Base-by-base conservation (phyloP, 2,329 filamentous ascomycete genomes). In the Xylaria sp. region DNA sequence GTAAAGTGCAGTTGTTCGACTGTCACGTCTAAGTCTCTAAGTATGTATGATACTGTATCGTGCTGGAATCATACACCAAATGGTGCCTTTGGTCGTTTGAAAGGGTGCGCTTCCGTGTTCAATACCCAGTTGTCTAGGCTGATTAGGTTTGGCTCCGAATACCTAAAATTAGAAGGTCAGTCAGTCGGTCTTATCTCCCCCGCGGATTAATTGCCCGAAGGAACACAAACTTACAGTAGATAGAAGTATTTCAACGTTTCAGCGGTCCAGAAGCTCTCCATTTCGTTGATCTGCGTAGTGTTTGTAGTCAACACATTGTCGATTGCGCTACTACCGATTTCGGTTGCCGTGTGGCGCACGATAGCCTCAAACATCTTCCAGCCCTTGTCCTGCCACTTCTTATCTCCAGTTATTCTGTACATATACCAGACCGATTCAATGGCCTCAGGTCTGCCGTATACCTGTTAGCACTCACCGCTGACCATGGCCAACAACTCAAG, bases 231-330 rank as follows among this genome's bases (percentile, higher is more conserved):
- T 78, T 92, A 97, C 58, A 97, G 84, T 65, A 97, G 79, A 78
- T 93, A 97, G 73, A 96, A 97, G 77, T 97, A 97, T 83, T 97
- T 98, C 74, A 97, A 83, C 48, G 93, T 97, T 84, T 97, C 94
- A 3, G 92, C 92, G 69, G 93, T 84, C 93, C 94, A 97, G 80
- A 97, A 97, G 76, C 92, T 94, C 82, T 97, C 92, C 92, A 95
- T 94, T 73, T 85, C 83, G 78, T 94, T 88, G 47, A 79, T 77
- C 63, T 85, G 81, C 9, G 74, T 75, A 0, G 84, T 79, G 19
- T 84, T 78, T 1, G 79, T 66, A 5, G 70, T 65, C 27, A 85
- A 80, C 12, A 94, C 90, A 75, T 93, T 88, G 56, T 84, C 80
- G 63, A 96, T 88, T 45, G 92, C 92, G 11, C 88, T 90, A 80